Evolutionary conservation across 345 rosid genomes (phyloP).

Genomic region (Aurinia saxatilis): DNA sequence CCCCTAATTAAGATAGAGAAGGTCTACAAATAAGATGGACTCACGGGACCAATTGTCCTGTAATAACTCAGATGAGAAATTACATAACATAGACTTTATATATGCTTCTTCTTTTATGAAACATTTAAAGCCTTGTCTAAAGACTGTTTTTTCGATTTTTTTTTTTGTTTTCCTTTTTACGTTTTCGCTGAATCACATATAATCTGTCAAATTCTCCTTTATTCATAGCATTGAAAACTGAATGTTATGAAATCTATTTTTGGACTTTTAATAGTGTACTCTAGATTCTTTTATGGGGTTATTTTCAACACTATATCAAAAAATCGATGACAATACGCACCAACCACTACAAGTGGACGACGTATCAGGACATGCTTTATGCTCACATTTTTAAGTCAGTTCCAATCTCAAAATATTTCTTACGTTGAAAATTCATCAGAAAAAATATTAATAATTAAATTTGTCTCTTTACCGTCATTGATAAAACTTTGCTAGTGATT

Average conservation of each 20-base stretch:
- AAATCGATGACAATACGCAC: background rate
- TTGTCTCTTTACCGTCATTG: background rate
- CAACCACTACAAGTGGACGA: constrained; percentile 1
- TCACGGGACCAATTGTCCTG: background rate
- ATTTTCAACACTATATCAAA: background rate
- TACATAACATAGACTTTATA: too few species aligned
- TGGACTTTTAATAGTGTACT: background rate
- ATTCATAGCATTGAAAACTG: background rate
- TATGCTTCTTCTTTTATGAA: too few species aligned
- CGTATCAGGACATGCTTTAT: background rate
- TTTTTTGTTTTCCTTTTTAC: background rate
- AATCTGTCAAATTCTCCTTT: background rate
- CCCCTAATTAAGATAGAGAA: too few species aligned
- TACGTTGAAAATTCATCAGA: background rate
- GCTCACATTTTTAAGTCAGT: constrained; percentile 7
- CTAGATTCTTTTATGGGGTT: background rate
- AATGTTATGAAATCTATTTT: constrained; percentile 8
- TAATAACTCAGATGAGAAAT: background rate
- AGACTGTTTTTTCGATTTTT: background rate
- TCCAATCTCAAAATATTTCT: background rate
- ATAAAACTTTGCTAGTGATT: background rate
- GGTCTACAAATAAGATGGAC: background rate
- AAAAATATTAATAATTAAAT: background rate
- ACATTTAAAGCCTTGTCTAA: constrained; percentile 1
- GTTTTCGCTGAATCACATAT: background rate